Evolutionary conservation across 2,329 filamentous ascomycete species (phyloP), one percentile per base, ranked within the genome.

Genomic region (Pseudopithomyces maydicus): DNA sequence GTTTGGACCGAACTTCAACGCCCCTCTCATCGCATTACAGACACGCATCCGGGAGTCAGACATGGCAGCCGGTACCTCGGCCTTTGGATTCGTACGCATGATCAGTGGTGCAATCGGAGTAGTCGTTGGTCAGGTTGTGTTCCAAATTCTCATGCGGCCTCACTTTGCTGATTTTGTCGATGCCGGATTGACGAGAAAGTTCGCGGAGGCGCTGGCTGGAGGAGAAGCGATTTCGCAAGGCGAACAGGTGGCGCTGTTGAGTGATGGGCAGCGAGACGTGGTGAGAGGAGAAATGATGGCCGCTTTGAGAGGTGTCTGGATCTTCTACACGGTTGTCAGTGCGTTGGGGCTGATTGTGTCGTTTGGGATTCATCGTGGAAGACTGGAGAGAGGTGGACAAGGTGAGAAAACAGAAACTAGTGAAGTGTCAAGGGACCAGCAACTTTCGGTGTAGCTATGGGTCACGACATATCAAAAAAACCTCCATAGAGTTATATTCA

Each of bases 21-120:
- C 84, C 0, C 86, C 79, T 3, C 76, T 77, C 8, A 81, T 84
- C 12, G 74, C 77, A 0, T 75, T 91, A 5, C 89, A 91, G 65
- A 81, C 63, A 74, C 81, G 48, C 12, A 84, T 90, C 38, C 78
- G 80, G 15, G 82, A 81, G 6, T 74, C 79, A 11, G 81, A 85
- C 15, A 77, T 75, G 6, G 82, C 82, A 0, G 76, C 80, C 0
- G 83, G 82, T 0, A 85, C 81, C 0, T 78, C 82, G 0, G 81
- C 82, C 0, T 75, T 85, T 15, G 77, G 78, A 0, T 84, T 86
- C 57, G 63, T 80, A 14, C 71, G 79, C 8, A 78, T 77, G 56
- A 54, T 83, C 1, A 77, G 76, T 2, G 79, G 78, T 0, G 76
- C 80, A 1, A 77, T 82, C 33, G 80, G 79, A 1, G 74, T 84